Conservation (phyloP, 2,329 filamentous ascomycete genomes). For the Curvularia eragrostidis region DNA sequence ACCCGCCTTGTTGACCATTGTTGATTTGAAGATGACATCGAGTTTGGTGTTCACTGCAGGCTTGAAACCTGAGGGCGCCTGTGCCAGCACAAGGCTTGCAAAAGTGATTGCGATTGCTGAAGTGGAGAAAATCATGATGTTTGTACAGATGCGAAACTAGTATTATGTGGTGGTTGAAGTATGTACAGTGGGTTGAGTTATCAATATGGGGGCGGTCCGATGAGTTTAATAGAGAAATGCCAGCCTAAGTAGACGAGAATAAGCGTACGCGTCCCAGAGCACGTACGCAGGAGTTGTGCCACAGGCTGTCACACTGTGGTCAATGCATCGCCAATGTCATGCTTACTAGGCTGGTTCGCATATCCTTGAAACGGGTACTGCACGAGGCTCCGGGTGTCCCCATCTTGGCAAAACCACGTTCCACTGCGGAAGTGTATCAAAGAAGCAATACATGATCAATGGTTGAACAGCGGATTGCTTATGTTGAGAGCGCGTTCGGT, state of each 20-base stretch:
- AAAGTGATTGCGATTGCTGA: slow-evolving; percentile 35
- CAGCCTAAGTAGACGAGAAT: slow-evolving; percentile 21
- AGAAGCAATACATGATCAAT: neutral
- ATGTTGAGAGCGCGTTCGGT: neutral
- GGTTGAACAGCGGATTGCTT: neutral
- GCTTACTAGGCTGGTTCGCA: slow-evolving; percentile 22
- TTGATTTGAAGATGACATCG: slow-evolving; percentile 43
- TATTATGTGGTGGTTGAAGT: neutral
- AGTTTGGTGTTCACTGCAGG: slow-evolving; percentile 38
- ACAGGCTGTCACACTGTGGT: slow-evolving; percentile 30
- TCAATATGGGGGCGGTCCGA: neutral
- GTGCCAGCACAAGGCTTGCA: slow-evolving; percentile 38
- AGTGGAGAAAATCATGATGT: slow-evolving; percentile 34
- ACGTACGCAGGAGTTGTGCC: slow-evolving; percentile 23
- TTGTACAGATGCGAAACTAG: neutral
- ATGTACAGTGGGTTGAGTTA: neutral
- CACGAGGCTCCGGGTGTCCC: slow-evolving; percentile 28
- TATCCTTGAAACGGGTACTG: slow-evolving; percentile 41
- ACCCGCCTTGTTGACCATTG: slow-evolving; percentile 39
- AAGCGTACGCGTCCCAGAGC: slow-evolving; percentile 32
- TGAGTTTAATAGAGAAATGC: slow-evolving; percentile 7
- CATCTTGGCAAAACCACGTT: slow-evolving; percentile 31
- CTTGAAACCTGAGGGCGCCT: slow-evolving; percentile 42
- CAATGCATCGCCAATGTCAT: slow-evolving; percentile 21
- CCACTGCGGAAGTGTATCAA: slow-evolving; percentile 20